phyloP scores from a whole-genome alignment of 164 flowering plant species.

The Vitis riparia region DNA sequence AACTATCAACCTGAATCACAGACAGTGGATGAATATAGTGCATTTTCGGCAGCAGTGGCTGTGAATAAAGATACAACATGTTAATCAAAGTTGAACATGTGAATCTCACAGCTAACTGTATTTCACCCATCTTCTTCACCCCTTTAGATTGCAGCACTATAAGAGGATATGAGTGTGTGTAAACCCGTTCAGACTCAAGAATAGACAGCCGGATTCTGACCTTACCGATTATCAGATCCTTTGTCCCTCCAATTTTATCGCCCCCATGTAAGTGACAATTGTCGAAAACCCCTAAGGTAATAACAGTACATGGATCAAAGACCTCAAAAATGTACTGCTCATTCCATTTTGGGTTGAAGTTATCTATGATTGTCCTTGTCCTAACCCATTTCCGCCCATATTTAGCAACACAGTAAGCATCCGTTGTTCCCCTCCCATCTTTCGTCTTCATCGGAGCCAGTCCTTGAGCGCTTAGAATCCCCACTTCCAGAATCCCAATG shows the following conservation, averaged over 20 bases:
- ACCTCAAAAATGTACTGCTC: constrained; percentile 91
- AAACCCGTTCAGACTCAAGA: constrained; percentile 69
- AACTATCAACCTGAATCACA: constrained; percentile 64
- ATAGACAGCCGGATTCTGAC: constrained; percentile 79
- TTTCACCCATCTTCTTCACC: constrained; percentile 83
- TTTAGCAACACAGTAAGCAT: constrained; percentile 84
- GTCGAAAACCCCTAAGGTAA: constrained; percentile 76
- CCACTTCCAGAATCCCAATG: constrained; percentile 76
- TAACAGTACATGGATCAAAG: constrained; percentile 74
- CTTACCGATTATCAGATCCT: constrained; percentile 81
- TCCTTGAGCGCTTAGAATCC: constrained; percentile 65
- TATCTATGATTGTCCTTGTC: constrained; percentile 74
- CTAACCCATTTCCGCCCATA: constrained; percentile 87
- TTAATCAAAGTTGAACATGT: constrained; percentile 71
- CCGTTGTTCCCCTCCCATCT: constrained; percentile 68
- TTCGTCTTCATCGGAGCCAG: constrained; percentile 69
- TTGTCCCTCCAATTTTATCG: constrained; percentile 43
- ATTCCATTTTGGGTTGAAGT: constrained; percentile 66
- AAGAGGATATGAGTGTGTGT: constrained; percentile 73
- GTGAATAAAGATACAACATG: constrained; percentile 74
- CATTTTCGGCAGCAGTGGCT: constrained; percentile 79
- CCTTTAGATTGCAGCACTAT: constrained; percentile 65
- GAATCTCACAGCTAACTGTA: constrained; percentile 82
- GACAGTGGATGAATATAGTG: constrained; percentile 75
- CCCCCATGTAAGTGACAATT: constrained; percentile 67